phyloP scores from a whole-genome alignment of 1,139 yeast genomes.

The Lodderomyces metapsilosis region DNA sequence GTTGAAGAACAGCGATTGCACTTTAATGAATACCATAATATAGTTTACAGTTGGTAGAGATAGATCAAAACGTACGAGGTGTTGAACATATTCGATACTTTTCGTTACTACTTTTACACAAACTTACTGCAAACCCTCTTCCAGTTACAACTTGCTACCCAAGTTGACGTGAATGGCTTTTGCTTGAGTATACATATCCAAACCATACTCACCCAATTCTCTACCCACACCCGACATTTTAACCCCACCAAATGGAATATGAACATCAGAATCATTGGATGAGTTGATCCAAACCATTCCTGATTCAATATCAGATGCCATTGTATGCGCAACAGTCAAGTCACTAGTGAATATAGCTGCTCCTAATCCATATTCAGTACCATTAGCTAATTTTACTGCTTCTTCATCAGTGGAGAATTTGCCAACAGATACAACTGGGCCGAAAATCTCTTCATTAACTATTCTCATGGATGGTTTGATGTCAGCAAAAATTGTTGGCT shows the following conservation, averaged over 20 bases:
- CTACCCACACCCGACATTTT: constrained; percentile 87
- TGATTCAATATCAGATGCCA: constrained; percentile 46
- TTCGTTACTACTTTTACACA: no score
- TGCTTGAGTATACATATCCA: constrained; percentile 71
- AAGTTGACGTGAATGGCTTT: constrained; percentile 76
- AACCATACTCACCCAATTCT: constrained; percentile 83
- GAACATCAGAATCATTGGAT: constrained; percentile 73
- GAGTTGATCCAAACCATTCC: constrained; percentile 65
- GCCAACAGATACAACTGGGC: constrained; percentile 57
- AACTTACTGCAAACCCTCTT: neutral
- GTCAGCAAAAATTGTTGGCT: constrained; percentile 57
- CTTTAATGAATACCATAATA: no score
- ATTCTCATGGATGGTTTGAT: constrained; percentile 52
- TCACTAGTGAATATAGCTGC: constrained; percentile 79
- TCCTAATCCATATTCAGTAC: constrained; percentile 55
- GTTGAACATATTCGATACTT: no score
- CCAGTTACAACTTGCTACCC: constrained; percentile 30
- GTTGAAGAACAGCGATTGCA: no score
- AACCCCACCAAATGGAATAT: constrained; percentile 76
- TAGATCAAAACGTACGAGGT: no score
- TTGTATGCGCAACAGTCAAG: constrained; percentile 40
- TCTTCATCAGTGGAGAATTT: constrained; percentile 54
- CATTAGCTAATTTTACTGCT: constrained; percentile 50
- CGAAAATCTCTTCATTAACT: constrained; percentile 58
- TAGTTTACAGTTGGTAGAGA: no score